Percentiles rank a stretch among this genome's conserved stretches.
Evolutionary conservation across 176 grass and related monocot genomes (phyloP).

Genomic region (Eremochloa ophiuroides): DNA sequence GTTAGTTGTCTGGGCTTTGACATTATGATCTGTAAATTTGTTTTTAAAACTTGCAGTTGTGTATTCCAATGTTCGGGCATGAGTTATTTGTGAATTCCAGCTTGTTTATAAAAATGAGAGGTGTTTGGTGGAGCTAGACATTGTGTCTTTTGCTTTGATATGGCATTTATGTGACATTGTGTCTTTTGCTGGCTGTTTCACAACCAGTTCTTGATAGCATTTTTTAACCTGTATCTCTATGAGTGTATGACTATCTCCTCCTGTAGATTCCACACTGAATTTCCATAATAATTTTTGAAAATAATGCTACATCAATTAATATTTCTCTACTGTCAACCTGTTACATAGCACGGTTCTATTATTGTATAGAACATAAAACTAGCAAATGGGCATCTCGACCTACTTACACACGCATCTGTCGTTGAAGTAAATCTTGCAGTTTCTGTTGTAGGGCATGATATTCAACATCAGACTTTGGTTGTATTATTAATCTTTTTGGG

Average conservation of each 20-base stretch:
- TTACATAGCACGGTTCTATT: not conserved
- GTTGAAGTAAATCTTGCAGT: not conserved
- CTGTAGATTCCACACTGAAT: not conserved
- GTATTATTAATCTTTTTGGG: not conserved
- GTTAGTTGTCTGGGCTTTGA: not conserved
- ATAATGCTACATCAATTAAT: not conserved
- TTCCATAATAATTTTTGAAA: not conserved
- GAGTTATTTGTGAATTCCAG: not conserved
- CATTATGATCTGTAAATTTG: not conserved
- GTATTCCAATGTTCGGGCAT: not conserved
- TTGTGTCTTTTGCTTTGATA: too few relatives aligned
- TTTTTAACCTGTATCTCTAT: not conserved
- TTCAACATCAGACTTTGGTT: not conserved
- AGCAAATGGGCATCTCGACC: not conserved
- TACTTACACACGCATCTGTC: not conserved
- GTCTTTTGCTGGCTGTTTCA: not conserved
- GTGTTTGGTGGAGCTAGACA: not conserved
- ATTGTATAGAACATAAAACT: not conserved
- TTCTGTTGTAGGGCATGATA: not conserved
- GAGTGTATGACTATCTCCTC: not conserved
- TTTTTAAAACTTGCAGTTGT: not conserved
- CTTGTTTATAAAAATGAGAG: not conserved
- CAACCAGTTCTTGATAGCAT: not conserved
- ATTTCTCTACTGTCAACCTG: not conserved
- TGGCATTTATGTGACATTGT: not conserved